These are phyloP conservation scores for Pholiota conissans DNA, from an alignment of 768 basidiomycete genomes.

Conservation along the genomic window DNA sequence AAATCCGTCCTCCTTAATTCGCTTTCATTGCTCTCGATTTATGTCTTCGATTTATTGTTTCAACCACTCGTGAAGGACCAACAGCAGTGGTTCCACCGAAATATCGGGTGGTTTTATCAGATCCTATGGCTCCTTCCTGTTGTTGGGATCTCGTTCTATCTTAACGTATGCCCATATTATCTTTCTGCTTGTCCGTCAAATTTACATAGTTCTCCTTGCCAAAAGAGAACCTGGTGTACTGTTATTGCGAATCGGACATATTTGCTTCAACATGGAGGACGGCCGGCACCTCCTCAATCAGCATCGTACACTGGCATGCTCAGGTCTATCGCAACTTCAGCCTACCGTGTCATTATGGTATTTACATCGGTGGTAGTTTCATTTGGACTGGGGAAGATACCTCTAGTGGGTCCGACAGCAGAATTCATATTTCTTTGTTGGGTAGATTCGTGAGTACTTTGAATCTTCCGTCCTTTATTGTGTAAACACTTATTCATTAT, in stretches of 20 bases:
- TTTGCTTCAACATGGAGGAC: slow-evolving; percentile 66
- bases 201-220: slow-evolving; percentile 11
- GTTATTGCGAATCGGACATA: slow-evolving; percentile 76
- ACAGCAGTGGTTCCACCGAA: slow-evolving; percentile 67
- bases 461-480: neutral
- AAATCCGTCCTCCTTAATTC: slow-evolving; percentile 76
- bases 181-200: neutral
- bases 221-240: slow-evolving; percentile 74
- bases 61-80: slow-evolving; percentile 64
- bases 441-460: slow-evolving; percentile 75
- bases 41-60: slow-evolving; percentile 72
- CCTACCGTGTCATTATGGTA: slow-evolving; percentile 82
- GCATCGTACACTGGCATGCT: slow-evolving; percentile 70
- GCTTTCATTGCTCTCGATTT: slow-evolving; percentile 71
- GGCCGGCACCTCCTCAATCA: slow-evolving; percentile 50
- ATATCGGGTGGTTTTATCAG: slow-evolving; percentile 77
- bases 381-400: slow-evolving; percentile 61
- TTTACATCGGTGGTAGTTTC: slow-evolving; percentile 72
- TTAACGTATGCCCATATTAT: slow-evolving; percentile 61
- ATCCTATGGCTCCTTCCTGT: slow-evolving; percentile 80
- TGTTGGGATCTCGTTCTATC: slow-evolving; percentile 72
- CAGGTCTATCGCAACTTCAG: slow-evolving; percentile 74
- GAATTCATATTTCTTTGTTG: slow-evolving; percentile 81
- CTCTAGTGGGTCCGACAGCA: slow-evolving; percentile 57
- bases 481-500: no score